A percentile compares a stretch with the other conserved stretches of the same genome.
Evolutionary conservation across 805 yeast species (phyloP).

Genomic region (Alloascoidea hylecoeti): DNA sequence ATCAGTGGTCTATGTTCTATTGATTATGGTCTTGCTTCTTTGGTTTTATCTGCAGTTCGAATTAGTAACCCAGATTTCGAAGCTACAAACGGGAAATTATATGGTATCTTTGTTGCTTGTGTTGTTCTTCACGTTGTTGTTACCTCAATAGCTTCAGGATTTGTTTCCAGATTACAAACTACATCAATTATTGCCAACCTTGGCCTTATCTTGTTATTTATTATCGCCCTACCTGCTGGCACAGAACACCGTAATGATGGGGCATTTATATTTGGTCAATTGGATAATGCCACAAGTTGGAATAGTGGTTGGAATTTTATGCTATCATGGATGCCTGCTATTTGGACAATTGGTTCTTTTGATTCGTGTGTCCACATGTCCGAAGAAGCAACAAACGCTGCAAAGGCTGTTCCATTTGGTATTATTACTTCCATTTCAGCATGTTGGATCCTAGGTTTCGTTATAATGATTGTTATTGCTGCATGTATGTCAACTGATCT

Average conservation of each 20-base stretch:
- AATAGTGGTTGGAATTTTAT: slow-evolving; percentile 42
- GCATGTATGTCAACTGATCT: slow-evolving; percentile 39
- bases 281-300: slow-evolving; percentile 38
- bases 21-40: slow-evolving; percentile 52
- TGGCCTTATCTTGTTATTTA: slow-evolving; percentile 33
- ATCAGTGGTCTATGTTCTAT: slow-evolving; percentile 56
- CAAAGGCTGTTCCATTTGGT: slow-evolving; percentile 50
- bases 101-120: slow-evolving; percentile 56
- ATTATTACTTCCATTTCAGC: slow-evolving; percentile 40
- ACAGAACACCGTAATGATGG: slow-evolving; percentile 33
- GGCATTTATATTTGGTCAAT: slow-evolving; percentile 37
- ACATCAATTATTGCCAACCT: slow-evolving; percentile 41
- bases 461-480: slow-evolving; percentile 34
- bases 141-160: slow-evolving; percentile 41
- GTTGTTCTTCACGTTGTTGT: slow-evolving; percentile 34
- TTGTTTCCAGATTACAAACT: slow-evolving; percentile 45
- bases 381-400: slow-evolving; percentile 54
- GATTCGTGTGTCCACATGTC: slow-evolving; percentile 63
- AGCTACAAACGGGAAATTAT: slow-evolving; percentile 36
- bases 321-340: slow-evolving; percentile 46
- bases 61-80: slow-evolving; percentile 25
- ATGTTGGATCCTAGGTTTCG: slow-evolving; percentile 47
- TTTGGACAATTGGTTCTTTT: slow-evolving; percentile 67
- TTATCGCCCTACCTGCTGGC: slow-evolving; percentile 57
- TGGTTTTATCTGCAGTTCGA: slow-evolving; percentile 43